phyloP scores from a whole-genome alignment of 192 early-diverging fungal genomes.

The Umbelopsis ramanniana region DNA sequence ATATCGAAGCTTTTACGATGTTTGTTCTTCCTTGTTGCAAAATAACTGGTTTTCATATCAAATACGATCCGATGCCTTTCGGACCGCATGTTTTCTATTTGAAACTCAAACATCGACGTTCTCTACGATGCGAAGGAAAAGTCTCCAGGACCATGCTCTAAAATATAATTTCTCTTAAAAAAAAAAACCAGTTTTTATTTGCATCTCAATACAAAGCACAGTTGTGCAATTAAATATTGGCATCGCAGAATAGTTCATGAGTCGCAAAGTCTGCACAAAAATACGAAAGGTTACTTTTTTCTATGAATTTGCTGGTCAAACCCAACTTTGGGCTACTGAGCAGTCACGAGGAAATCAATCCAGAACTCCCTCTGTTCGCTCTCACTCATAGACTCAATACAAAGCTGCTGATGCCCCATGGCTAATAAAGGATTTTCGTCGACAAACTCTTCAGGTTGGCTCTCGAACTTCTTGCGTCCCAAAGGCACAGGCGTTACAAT shows the following conservation, averaged over 20 bases:
- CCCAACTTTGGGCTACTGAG: background rate
- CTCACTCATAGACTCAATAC: background rate
- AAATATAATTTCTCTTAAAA: too few species aligned
- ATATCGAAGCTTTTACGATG: too few species aligned
- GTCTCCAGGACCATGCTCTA: background rate
- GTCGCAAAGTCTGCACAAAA: too few species aligned
- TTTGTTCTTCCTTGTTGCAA: too few species aligned
- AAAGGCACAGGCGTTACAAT: conserved; percentile 33
- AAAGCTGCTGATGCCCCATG: background rate
- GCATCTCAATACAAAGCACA: too few species aligned
- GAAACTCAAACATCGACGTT: too few species aligned
- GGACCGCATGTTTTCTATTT: background rate
- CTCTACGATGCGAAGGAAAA: background rate
- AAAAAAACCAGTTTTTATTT: too few species aligned
- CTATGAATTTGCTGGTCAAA: too few species aligned
- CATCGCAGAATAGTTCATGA: too few species aligned
- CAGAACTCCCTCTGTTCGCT: background rate
- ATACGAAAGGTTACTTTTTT: too few species aligned
- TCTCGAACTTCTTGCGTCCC: conserved; percentile 37
- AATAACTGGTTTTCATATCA: background rate
- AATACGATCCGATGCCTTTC: background rate
- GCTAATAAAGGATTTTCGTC: conserved; percentile 12
- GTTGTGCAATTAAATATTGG: too few species aligned
- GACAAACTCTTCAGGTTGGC: conserved; percentile 27
- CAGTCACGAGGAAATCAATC: background rate